Percentiles rank a stretch among this genome's conserved stretches.
These are phyloP conservation scores for Mortierella hygrophila DNA, from an alignment of 192 early-diverging fungal species.

Conservation along the genomic window DNA sequence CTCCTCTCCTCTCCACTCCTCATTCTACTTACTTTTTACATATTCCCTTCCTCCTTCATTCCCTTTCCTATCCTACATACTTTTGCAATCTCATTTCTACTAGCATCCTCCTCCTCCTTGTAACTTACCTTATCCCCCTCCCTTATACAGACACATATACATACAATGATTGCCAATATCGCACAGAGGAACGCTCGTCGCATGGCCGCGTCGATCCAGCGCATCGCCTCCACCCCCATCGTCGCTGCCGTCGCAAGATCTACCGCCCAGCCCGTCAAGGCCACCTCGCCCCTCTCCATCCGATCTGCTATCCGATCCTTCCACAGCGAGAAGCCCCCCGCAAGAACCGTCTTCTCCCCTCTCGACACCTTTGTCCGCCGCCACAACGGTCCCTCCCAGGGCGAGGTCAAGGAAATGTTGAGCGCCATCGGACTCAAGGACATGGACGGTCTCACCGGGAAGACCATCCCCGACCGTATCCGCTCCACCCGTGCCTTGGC, in stretches of 20 bases:
- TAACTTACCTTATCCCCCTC: background rate
- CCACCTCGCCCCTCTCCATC: slow-evolving; percentile 39
- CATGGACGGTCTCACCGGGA: slow-evolving; percentile 85
- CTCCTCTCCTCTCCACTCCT: background rate
- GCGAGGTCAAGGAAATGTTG: slow-evolving; percentile 88
- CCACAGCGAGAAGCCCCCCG: slow-evolving; percentile 55
- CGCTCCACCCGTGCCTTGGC: slow-evolving; percentile 76
- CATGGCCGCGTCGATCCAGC: slow-evolving; percentile 42
- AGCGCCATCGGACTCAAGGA: slow-evolving; percentile 80
- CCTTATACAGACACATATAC: background rate
- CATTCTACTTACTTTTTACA: background rate
- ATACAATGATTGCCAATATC: slow-evolving; percentile 48
- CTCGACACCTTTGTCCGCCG: slow-evolving; percentile 85
- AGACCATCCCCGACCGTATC: slow-evolving; percentile 89
- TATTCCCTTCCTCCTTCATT: background rate
- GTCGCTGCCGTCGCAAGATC: background rate
- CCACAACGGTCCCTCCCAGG: slow-evolving; percentile 87
- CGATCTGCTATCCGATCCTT: slow-evolving; percentile 53
- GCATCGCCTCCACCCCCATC: slow-evolving; percentile 15
- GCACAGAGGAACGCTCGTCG: slow-evolving; percentile 55
- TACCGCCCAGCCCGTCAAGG: slow-evolving; percentile 7
- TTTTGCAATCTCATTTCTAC: background rate
- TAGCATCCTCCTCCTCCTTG: slow-evolving; percentile 1
- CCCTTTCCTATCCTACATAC: background rate
- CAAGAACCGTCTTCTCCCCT: slow-evolving; percentile 62